Percentiles rank a stretch among this genome's conserved stretches.
These are phyloP conservation scores for Colletotrichum lini DNA, from an alignment of 2,329 filamentous ascomycete species.

Conservation along the genomic window DNA sequence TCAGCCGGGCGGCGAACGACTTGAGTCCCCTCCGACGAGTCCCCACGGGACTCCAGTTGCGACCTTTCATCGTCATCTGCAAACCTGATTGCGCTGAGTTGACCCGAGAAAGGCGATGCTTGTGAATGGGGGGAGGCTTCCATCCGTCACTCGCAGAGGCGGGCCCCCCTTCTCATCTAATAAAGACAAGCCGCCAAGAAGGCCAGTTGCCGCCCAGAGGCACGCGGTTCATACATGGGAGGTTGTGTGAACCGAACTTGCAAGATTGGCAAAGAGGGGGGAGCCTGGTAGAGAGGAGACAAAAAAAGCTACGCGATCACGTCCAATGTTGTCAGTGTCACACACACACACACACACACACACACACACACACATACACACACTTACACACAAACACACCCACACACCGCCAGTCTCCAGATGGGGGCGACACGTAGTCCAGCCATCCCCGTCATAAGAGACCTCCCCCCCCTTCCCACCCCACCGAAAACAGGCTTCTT, in stretches of 20 bases:
- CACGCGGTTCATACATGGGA: not conserved
- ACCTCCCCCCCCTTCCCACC: not conserved
- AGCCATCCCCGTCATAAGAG: constrained; percentile 34
- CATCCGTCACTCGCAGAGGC: not conserved
- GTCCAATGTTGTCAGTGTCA: constrained; percentile 1
- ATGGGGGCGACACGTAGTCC: constrained; percentile 24
- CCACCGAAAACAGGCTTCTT: constrained; percentile 6
- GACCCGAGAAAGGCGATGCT: not conserved
- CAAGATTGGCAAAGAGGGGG: constrained; percentile 22
- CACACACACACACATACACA: too few relatives aligned
- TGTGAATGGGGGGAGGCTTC: not conserved
- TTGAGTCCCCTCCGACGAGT: constrained; percentile 21
- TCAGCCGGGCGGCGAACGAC: constrained; percentile 21
- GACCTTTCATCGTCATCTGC: constrained; percentile 20
- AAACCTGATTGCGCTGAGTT: not conserved
- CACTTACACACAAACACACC: too few relatives aligned
- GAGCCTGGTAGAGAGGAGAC: not conserved
- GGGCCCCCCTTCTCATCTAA: constrained; percentile 23
- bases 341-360: too few relatives aligned
- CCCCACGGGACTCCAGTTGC: constrained; percentile 36
- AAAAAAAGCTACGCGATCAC: constrained; percentile 8
- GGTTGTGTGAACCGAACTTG: constrained; percentile 24
- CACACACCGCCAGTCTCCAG: constrained; percentile 17
- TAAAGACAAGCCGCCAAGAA: constrained; percentile 24
- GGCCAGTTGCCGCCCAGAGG: constrained; percentile 6